A percentile compares a stretch with the other conserved stretches of the same genome.
These are phyloP conservation scores for Leccinum olivaceoglutinosum DNA, from an alignment of 1,284 basidiomycete genomes.

Conservation along the genomic window DNA sequence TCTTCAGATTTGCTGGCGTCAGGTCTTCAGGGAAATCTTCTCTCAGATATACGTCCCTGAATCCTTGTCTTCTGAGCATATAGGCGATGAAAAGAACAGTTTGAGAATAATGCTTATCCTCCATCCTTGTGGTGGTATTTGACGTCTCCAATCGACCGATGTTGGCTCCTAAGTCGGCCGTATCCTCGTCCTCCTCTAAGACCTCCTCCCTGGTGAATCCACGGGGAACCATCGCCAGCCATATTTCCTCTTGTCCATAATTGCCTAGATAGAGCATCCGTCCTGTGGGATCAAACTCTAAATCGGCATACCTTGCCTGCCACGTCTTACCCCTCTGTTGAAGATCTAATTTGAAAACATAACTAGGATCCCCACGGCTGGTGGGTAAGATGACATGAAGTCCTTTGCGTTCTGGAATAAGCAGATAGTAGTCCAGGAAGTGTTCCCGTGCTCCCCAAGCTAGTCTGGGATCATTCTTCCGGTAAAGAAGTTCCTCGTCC, in stretches of 20 bases:
- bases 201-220: not conserved
- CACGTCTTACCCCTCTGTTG: not conserved
- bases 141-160: not conserved
- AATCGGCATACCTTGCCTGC: not conserved
- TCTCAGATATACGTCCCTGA: not conserved
- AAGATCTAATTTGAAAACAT: not conserved
- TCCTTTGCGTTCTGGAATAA: not conserved
- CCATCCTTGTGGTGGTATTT: not conserved
- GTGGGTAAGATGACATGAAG: not conserved
- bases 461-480: not conserved
- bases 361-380: not conserved
- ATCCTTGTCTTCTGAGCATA: not conserved
- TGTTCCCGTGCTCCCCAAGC: not conserved
- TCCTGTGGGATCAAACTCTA: slow-evolving; percentile 2
- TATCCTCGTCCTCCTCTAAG: not conserved
- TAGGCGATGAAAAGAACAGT: not conserved
- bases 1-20: not conserved
- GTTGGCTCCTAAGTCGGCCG: not conserved
- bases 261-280: slow-evolving; percentile 4
- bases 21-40: not conserved
- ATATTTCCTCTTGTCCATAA: slow-evolving; percentile 1
- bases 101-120: not conserved
- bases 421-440: slow-evolving; percentile 1
- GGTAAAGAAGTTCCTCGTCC: not conserved
- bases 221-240: slow-evolving; percentile 1